A percentile compares a stretch with the other conserved stretches of the same genome.
These are phyloP conservation scores for Nothophaeocryptopus gaeumannii DNA, from an alignment of 2,329 filamentous ascomycete genomes.

Conservation along the genomic window DNA sequence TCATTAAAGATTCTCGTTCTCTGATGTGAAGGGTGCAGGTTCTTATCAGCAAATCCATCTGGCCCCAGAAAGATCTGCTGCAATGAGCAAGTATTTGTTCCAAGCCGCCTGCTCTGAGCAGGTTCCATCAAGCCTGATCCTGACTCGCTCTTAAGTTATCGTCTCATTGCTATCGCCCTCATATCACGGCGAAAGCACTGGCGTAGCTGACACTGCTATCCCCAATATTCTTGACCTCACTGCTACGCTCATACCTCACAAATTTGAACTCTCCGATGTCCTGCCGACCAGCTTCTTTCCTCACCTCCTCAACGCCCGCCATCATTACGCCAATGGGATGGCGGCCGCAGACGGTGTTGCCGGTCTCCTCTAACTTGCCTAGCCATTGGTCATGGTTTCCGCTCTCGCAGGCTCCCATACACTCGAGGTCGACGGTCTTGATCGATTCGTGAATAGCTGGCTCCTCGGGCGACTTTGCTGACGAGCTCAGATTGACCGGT, in stretches of 20 bases:
- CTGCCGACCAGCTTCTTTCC: slow-evolving; percentile 28
- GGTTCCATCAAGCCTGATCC: no score
- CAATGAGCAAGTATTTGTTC: no score
- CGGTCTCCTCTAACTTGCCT: slow-evolving; percentile 65
- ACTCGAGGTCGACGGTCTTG: slow-evolving; percentile 70
- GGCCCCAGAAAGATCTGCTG: no score
- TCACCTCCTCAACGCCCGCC: slow-evolving; percentile 73
- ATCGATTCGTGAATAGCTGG: slow-evolving; percentile 81
- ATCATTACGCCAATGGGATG: slow-evolving; percentile 93
- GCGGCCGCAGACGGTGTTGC: slow-evolving; percentile 89
- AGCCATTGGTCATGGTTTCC: slow-evolving; percentile 71
- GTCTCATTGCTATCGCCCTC: neutral
- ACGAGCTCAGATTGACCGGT: slow-evolving; percentile 39
- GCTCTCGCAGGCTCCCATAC: slow-evolving; percentile 80
- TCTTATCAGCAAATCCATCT: no score
- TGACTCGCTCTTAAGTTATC: no score
- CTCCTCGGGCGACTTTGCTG: slow-evolving; percentile 43
- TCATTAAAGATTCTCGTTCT: no score
- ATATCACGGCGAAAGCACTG: slow-evolving; percentile 80
- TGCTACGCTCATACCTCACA: slow-evolving; percentile 83
- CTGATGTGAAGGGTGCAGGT: no score
- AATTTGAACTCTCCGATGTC: slow-evolving; percentile 61
- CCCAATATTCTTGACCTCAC: slow-evolving; percentile 61
- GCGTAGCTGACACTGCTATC: slow-evolving; percentile 95
- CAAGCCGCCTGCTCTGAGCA: no score